phyloP scores from a whole-genome alignment of 2,329 filamentous ascomycete species.

The Colletotrichum aenigma region DNA sequence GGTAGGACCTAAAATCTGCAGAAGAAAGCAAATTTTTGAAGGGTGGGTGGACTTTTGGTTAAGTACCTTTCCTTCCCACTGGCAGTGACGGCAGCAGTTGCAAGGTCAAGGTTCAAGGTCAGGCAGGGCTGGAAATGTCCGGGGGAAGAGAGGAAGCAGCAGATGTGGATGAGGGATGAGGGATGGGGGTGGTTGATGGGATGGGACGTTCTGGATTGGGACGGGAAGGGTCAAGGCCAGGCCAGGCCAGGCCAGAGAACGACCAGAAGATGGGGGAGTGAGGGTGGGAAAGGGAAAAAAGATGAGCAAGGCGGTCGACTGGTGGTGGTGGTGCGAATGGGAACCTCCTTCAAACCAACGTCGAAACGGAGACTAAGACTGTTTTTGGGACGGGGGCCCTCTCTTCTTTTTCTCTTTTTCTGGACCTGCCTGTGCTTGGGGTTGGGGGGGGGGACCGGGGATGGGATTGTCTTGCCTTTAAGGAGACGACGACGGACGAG shows the following conservation, averaged over 20 bases:
- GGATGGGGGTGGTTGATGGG: background rate
- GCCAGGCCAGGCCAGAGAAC: background rate
- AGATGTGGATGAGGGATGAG: background rate
- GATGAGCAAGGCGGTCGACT: background rate
- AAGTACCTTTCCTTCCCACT: conserved; percentile 1
- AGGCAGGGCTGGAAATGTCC: background rate
- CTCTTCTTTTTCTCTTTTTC: background rate
- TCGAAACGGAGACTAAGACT: conserved; percentile 17
- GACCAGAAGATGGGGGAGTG: background rate
- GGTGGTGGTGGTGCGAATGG: conserved; percentile 15
- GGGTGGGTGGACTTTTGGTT: conserved; percentile 22
- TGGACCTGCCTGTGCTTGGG: background rate
- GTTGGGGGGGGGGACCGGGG: background rate
- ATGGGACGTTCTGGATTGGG: background rate
- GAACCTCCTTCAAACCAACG: conserved; percentile 24
- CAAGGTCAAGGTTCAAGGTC: background rate
- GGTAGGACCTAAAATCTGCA: conserved; percentile 15
- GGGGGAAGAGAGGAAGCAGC: background rate
- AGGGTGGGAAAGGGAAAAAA: background rate
- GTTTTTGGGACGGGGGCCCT: background rate
- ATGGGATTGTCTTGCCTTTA: background rate
- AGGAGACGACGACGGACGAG: background rate
- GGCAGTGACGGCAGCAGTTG: background rate
- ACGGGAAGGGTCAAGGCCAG: background rate
- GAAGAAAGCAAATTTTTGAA: background rate